Conservation (phyloP, 768 basidiomycete genomes). For the Lentinula raphanica region DNA sequence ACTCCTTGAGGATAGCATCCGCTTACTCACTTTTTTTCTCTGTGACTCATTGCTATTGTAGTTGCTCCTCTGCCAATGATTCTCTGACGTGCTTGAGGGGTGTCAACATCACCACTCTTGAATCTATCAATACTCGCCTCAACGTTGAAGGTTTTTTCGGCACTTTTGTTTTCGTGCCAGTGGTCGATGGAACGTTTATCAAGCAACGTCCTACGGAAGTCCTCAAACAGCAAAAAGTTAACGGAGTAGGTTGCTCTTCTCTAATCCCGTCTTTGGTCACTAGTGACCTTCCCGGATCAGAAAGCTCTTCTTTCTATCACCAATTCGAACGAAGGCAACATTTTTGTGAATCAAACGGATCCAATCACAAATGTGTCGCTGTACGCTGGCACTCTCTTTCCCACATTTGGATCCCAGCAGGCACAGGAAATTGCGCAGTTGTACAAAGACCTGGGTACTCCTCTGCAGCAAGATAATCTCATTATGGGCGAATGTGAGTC, state of each 20-base stretch:
- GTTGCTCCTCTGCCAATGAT: slow-evolving; percentile 16
- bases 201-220: slow-evolving; percentile 26
- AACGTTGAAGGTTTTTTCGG: slow-evolving; percentile 22
- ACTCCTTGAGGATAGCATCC: too few species aligned
- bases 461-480: slow-evolving; percentile 16
- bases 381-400: slow-evolving; percentile 21
- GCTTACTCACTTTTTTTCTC: not conserved
- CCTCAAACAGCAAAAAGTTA: slow-evolving; percentile 20
- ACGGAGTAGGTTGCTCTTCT: slow-evolving; percentile 25
- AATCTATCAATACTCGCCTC: slow-evolving; percentile 22
- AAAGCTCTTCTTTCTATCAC: slow-evolving; percentile 20
- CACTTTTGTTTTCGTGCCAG: slow-evolving; percentile 27
- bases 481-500: slow-evolving; percentile 25
- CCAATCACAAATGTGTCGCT: slow-evolving; percentile 14
- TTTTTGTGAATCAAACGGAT: slow-evolving; percentile 20
- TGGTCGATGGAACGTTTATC: slow-evolving; percentile 32
- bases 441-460: slow-evolving; percentile 14
- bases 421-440: slow-evolving; percentile 8
- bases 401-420: slow-evolving; percentile 12
- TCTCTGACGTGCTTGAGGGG: slow-evolving; percentile 16
- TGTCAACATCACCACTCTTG: slow-evolving; percentile 15
- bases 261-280: not conserved
- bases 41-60: not conserved
- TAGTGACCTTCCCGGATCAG: slow-evolving; percentile 3
- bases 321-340: slow-evolving; percentile 27